Base-by-base conservation (phyloP, 805 yeast genomes). In the Cyberlindnera lachancei region DNA sequence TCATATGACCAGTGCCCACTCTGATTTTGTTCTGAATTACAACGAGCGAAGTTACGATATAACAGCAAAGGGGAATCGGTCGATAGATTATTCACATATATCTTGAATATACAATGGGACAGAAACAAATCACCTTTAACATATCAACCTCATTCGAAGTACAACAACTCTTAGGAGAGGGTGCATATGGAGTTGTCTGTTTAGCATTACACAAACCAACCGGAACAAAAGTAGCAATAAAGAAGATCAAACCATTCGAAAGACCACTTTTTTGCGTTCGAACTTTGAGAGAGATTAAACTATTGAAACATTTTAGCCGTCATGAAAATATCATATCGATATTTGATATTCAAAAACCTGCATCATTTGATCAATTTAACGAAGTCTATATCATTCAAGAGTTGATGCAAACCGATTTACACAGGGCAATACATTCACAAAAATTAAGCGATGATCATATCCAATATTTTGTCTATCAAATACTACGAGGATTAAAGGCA, bases 111-210 rank as follows among this genome's bases (percentile, higher is more conserved):
- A n/a, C 22, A 15, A 36, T 36, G 40, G 27, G 31, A 7, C 25
- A 15, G 16, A 66, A 72, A 35, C 61, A 60, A 36, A 64, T 72
- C 31, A 61, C 74, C 3, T 90, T 90, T 66, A 85, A 86, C 55
- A 90, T 90, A 18, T 77, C 88, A 18, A 83, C 81, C 40, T 87
- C 84, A 50, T 90, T 88, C 57, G 86, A 86, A 55, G 76, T 90
- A 29, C 66, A 79, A 31, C 86, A 84, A 44, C 73, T 90, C 12
- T 78, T 90, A 2, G 97, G 97, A 7, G 95, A 87, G 57, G 97
- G 97, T 14, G 96, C 97, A 1, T 90, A 90, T 53, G 97, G 97
- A 6, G 76, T 88, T 10, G 97, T 90, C 9, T 78, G 96, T 56
- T 75, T 90, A 9, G 96, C 96, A 0, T 59, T 78, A 9, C 95